A percentile compares a stretch with the other conserved stretches of the same genome.
phyloP scores from a whole-genome alignment of 108 stramenopile genomes.

The Skeletonema potamos region DNA sequence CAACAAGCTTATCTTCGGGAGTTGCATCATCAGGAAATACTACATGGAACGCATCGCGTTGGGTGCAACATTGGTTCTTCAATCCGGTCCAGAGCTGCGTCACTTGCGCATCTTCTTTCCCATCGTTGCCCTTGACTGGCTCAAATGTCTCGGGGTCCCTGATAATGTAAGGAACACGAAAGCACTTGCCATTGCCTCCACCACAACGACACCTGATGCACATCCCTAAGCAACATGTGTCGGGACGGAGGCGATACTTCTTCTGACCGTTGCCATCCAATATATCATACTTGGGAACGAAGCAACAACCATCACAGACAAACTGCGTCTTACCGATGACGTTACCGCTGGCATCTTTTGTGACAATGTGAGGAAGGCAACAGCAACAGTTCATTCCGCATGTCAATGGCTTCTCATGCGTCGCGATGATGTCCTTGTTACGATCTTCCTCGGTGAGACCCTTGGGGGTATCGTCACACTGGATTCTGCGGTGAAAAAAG shows the following conservation, averaged over 20 bases:
- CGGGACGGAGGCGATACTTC: slow-evolving; percentile 29
- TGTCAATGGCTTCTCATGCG: slow-evolving; percentile 34
- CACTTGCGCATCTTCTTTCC: slow-evolving; percentile 5
- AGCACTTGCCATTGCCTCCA: slow-evolving; percentile 30
- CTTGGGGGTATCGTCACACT: neutral
- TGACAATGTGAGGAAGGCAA: slow-evolving; percentile 17
- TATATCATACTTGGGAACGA: slow-evolving; percentile 44
- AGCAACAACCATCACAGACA: slow-evolving; percentile 38
- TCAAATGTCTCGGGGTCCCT: slow-evolving; percentile 20
- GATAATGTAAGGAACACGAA: slow-evolving; percentile 30
- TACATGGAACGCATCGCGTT: slow-evolving; percentile 26
- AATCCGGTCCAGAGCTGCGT: slow-evolving; percentile 35
- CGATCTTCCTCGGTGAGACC: slow-evolving; percentile 13
- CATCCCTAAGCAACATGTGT: slow-evolving; percentile 14
- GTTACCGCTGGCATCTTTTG: slow-evolving; percentile 18
- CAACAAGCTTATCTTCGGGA: slow-evolving; percentile 15
- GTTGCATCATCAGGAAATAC: slow-evolving; percentile 15
- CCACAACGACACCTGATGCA: slow-evolving; percentile 39
- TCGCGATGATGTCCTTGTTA: slow-evolving; percentile 10
- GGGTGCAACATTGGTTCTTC: slow-evolving; percentile 27
- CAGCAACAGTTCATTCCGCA: slow-evolving; percentile 10
- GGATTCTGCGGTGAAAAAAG: neutral
- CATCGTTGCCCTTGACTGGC: neutral
- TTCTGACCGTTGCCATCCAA: slow-evolving; percentile 12
- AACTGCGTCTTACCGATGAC: slow-evolving; percentile 28